Base-by-base conservation (phyloP, 129 eudicot genomes). In the Lactuca sativa region DNA sequence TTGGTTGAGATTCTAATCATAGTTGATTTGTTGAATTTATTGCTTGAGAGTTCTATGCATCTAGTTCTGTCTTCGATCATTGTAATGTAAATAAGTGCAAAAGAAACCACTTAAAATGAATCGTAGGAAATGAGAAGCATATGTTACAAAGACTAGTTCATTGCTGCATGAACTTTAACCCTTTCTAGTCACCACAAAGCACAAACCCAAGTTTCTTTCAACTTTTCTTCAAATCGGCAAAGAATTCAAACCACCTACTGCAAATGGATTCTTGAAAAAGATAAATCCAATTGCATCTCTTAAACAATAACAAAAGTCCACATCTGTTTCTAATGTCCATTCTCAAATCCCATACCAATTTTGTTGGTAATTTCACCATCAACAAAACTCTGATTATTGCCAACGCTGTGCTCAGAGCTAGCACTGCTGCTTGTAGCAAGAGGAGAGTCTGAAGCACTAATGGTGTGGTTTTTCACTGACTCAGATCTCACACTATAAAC, bases 401-500 rank as follows among this genome's bases (percentile, higher is more conserved):
- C 69, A 17, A 68, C 59, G 44, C 90, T 87, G 15, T 47, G 76
- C 55, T 82, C 91, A 4, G 96, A 89, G 76, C 96, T 85, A 56
- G 86, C 74, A 72, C 77, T 74, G 74, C 90, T 90, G 83, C 91
- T 82, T 36, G 91, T 82, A 41, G 89, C 84, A 12, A 77, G 80
- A 73, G 90, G 88, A 65, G 97, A 88, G 62, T 75, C 85, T 55
- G 86, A 85, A 64, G 81, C 76, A 55, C 69, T 81, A 10, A 7
- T 37, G n/a, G 77, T 81, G 41, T 66, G 75, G 69, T 67, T 74
- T 68, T 86, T 82, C 17, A 78, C 66, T n/a, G 92, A 71, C 71
- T 79, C 81, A 7, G 85, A 73, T 75, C 91, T 79, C 80, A 77
- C 77, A 49, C 95, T 86, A 69, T 77, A 78, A 56, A 77, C 69